Evolutionary conservation across 345 rosid species (phyloP), one percentile per base, ranked within the genome.

Genomic region (Gossypium ekmanianum): DNA sequence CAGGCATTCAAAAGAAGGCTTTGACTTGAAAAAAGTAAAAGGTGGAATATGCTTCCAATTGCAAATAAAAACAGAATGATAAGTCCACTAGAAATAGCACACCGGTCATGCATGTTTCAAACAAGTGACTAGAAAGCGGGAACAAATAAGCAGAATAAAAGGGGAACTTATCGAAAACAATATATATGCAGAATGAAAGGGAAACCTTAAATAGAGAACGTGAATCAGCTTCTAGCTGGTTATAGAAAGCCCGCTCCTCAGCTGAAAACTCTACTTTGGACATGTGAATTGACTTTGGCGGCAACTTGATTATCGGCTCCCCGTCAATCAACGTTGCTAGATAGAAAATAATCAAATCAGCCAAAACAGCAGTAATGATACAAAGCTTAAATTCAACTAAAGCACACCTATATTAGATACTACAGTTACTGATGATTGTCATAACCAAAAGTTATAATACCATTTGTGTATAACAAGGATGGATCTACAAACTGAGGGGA

Each of bases 221-320:
- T 29, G 99, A 95, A 80, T 87, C 88, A 20, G 90, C 81, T 85
- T 95, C 99, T 74, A 95, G 90, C 78, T 85, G 86, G 50, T 26
- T 78, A 87, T 93, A 95, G 87, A 95, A 95, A 74, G 85, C 86
- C 62, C 99, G 88, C 76, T 95, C 99, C 83, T 91, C 93, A 17
- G 27, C 55, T 45, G 99, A 85, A 82, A 95, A 95, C 57, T 90
- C 90, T 71, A 90, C 96, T 81, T 85, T 90, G 52, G 76, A 75
- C 92, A 93, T 76, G 83, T 74, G 13, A 61, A 90, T 74, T 61
- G 84, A 66, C 85, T 95, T 95, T 56, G 94, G 94, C 55, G 99
- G 99, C 82, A 95, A 81, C 22, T 78, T 86, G 69, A 95, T 86
- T 77, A 95, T 95, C 62, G 98, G 97, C 87, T 90, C 83, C 57